These are phyloP conservation scores for Podila epicladia DNA, from an alignment of 192 early-diverging fungal species.

Conservation along the genomic window DNA sequence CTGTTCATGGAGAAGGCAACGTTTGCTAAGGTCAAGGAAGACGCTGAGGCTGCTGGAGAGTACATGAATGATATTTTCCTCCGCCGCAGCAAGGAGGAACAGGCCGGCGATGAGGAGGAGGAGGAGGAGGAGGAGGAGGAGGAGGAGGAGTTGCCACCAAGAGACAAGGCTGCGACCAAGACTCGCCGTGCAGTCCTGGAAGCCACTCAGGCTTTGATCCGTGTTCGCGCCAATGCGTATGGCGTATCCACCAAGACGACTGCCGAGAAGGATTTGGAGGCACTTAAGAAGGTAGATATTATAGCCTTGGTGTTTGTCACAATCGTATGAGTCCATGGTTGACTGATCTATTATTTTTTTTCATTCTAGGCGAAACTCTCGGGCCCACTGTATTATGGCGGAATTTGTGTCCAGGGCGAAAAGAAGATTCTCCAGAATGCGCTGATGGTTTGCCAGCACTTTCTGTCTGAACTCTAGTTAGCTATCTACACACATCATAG, in stretches of 20 bases:
- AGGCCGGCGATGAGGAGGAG: neutral
- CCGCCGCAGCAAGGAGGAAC: constrained; percentile 28
- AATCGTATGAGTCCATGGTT: neutral
- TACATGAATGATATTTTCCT: constrained; percentile 51
- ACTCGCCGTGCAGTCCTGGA: constrained; percentile 25
- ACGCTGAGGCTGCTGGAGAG: constrained; percentile 37
- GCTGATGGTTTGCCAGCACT: constrained; percentile 19
- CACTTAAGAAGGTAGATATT: constrained; percentile 35
- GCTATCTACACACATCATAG: neutral
- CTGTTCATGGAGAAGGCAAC: constrained; percentile 60
- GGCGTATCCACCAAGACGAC: constrained; percentile 41
- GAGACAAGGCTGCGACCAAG: constrained; percentile 21
- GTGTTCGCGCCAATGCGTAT: constrained; percentile 34
- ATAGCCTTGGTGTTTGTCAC: neutral
- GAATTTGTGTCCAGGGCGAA: constrained; percentile 44
- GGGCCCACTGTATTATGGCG: constrained; percentile 36
- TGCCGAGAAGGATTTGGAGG: constrained; percentile 36
- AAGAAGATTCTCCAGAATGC: constrained; percentile 46
- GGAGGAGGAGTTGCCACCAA: constrained; percentile 14
- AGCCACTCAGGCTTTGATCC: constrained; percentile 24
- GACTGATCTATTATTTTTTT: neutral
- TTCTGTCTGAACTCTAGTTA: constrained; percentile 21
- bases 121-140: constrained; percentile 9
- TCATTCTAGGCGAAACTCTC: constrained; percentile 29
- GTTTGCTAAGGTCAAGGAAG: constrained; percentile 56